Conservation (phyloP, 176 grass and related monocot genomes). For the Carex kokanica region DNA sequence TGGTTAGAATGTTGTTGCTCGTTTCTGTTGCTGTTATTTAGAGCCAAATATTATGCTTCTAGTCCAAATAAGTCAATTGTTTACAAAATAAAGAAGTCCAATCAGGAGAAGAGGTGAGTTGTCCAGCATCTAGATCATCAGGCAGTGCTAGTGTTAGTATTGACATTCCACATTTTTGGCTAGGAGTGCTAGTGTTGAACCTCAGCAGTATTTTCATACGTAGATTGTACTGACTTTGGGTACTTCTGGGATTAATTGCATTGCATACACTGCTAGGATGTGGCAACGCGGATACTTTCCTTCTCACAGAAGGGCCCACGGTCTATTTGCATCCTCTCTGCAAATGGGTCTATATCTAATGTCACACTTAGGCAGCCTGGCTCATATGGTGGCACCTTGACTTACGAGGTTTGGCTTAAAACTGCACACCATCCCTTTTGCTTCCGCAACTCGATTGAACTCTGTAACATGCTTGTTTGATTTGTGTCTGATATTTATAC, state of each 20-base stretch:
- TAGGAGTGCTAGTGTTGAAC: background rate
- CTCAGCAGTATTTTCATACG: background rate
- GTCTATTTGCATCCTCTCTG: slow-evolving; percentile 72
- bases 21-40: background rate
- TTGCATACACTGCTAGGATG: slow-evolving; percentile 48
- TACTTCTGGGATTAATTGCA: background rate
- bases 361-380: slow-evolving; percentile 53
- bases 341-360: slow-evolving; percentile 81
- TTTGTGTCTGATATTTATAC: background rate
- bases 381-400: slow-evolving; percentile 65
- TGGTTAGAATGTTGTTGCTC: background rate
- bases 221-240: background rate
- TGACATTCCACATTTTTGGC: background rate
- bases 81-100: background rate
- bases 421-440: background rate
- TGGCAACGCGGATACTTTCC: slow-evolving; percentile 71
- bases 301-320: slow-evolving; percentile 92
- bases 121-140: background rate
- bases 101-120: background rate
- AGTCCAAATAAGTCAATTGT: background rate
- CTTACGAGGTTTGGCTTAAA: slow-evolving; percentile 58
- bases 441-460: background rate
- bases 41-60: background rate
- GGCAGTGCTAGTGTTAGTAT: background rate
- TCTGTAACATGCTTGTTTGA: background rate